phyloP scores from a whole-genome alignment of 129 eudicot species.

The carrot (Daucus carota) region DH1_v3.0 NC_030381.2:55257001-55257500 shows the following conservation, averaged over 20 bases:
- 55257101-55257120: constrained; percentile 3
- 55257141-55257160: constrained; percentile 10
- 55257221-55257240: constrained; percentile 4
- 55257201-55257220: neutral
- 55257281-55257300: constrained; percentile 8
- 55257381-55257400: neutral
- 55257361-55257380: neutral
- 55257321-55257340: constrained; percentile 8
- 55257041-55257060: neutral
- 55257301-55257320: neutral
- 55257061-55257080: constrained; percentile 7
- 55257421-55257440: constrained; percentile 6
- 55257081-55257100: constrained; percentile 7
- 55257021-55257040: constrained; percentile 4
- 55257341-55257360: constrained; percentile 1
- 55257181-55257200: constrained; percentile 5
- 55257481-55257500: constrained; percentile 6
- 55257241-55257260: constrained; percentile 7
- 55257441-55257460: constrained; percentile 8
- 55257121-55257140: constrained; percentile 6
- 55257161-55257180: neutral
- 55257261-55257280: constrained; percentile 7
- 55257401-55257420: constrained; percentile 5
- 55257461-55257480: constrained; percentile 9
- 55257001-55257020: neutral